A percentile compares a stretch with the other conserved stretches of the same genome.
These are phyloP conservation scores for Neonectria coccinea DNA, from an alignment of 2,329 filamentous ascomycete genomes.

Conservation along the genomic window DNA sequence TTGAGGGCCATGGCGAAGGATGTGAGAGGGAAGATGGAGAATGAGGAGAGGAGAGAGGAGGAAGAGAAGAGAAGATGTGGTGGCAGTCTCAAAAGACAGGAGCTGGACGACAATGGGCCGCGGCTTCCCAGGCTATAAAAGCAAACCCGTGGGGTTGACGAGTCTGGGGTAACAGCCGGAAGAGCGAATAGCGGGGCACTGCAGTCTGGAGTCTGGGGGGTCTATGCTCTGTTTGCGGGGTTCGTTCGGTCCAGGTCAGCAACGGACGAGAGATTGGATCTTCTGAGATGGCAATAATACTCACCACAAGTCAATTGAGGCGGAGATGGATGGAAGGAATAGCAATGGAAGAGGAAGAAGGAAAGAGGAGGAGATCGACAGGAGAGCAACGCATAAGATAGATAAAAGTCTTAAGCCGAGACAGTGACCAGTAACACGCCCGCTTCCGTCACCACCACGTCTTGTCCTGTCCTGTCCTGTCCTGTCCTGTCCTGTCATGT, in stretches of 20 bases:
- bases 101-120: constrained; percentile 34
- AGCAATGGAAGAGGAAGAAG: neutral
- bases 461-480: neutral
- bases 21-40: constrained; percentile 12
- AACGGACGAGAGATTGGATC: neutral
- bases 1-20: constrained; percentile 70
- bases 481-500: neutral
- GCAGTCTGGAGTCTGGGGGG: too few relatives aligned
- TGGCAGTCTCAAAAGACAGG: constrained; percentile 20
- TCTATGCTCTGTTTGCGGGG: constrained; percentile 9
- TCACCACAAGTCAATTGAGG: constrained; percentile 1
- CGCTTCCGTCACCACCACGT: constrained; percentile 9
- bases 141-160: constrained; percentile 41
- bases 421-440: neutral
- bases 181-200: constrained; percentile 39
- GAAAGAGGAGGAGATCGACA: constrained; percentile 5
- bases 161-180: constrained; percentile 45
- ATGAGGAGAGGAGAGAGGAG: neutral
- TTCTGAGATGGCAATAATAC: neutral
- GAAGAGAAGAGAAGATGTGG: constrained; percentile 8
- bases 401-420: neutral
- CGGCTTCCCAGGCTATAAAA: constrained; percentile 41
- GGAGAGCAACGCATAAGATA: neutral
- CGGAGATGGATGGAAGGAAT: neutral
- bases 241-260: constrained; percentile 10